Conservation (phyloP, 83 land plant genomes). For the Picea engelmannii region DNA sequence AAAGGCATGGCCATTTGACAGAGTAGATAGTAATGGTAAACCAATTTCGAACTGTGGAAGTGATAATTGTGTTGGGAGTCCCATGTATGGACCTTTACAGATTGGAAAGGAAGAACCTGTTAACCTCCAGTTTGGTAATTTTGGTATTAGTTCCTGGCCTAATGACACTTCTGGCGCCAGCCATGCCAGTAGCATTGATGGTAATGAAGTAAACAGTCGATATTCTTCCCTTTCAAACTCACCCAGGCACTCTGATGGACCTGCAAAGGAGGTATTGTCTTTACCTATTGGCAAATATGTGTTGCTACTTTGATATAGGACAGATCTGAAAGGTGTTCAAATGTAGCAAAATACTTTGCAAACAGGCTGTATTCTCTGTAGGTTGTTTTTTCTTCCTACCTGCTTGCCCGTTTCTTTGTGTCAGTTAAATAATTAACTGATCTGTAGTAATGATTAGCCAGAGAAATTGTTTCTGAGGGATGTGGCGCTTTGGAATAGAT, state of each 20-base stretch:
- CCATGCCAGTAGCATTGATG: constrained; percentile 63
- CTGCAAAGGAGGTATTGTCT: constrained; percentile 71
- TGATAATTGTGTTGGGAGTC: constrained; percentile 41
- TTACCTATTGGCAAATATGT: too few species aligned
- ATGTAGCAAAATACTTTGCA: too few species aligned
- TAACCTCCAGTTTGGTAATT: constrained; percentile 75
- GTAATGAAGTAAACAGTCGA: constrained; percentile 59
- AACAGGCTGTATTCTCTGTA: too few species aligned
- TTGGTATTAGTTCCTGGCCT: constrained; percentile 79
- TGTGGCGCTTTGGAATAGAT: too few species aligned
- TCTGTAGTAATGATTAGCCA: too few species aligned
- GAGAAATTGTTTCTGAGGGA: too few species aligned
- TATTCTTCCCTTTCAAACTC: constrained; percentile 80
- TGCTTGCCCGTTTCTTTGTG: too few species aligned
- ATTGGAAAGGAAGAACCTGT: constrained; percentile 70
- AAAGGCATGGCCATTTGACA: constrained; percentile 87
- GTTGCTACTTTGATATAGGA: too few species aligned
- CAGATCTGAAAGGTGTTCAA: too few species aligned
- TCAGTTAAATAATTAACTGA: too few species aligned
- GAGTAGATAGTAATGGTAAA: constrained; percentile 37
- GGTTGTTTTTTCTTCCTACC: too few species aligned
- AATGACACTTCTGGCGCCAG: constrained; percentile 74
- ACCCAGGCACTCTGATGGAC: constrained; percentile 72
- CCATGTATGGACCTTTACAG: constrained; percentile 61
- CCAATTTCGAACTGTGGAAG: constrained; percentile 22